Evolutionary conservation across 1,139 yeast species (phyloP), one percentile per base, ranked within the genome.

Genomic region (Lodderomyces orthopsilosis): DNA sequence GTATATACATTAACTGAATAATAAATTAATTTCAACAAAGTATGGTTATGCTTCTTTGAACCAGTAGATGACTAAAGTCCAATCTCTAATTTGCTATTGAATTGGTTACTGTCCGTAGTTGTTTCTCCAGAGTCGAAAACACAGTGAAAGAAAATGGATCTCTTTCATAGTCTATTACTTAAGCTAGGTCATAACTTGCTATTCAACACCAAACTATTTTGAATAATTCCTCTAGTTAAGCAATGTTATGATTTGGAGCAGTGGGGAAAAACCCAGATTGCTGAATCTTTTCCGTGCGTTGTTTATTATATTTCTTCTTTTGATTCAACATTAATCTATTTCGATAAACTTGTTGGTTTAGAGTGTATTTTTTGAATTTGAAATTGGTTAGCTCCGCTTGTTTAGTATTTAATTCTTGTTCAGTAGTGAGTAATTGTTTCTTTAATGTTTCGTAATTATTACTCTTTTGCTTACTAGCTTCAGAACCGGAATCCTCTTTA

Each of bases 261-360:
- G 66, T 51, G 0, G 91, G 91, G 54, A 84, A 83, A 48, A 70
- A 65, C 2, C 68, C 63, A 19, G 75, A 74, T 39, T 66, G 65
- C 14, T 61, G 61, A 35, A 75, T 59, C 51, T 75, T 63, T 43
- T 74, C 71, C 24, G 64, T 62, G 32, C 74, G 58, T 51, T 65
- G 69, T 47, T 66, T 66, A 36, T 65, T 62, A 28, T 59, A 56
- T 50, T 65, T 71, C 14, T 43, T 46, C 37, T 49, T 49, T 37
- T 50, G 53, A 35, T 46, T 38, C 21, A 23, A 24, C 44, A 69
- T 73, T 8, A 81, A 51, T 42, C 95, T 61, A 46, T 75, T 70
- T 45, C 65, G 70, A 58, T 70, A 83, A 36, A 85, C 78, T 41
- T 72, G 75, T 41, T 69, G 68, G 53, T 82, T 70, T 45, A 86